Base-by-base conservation (phyloP, 2,329 filamentous ascomycete genomes). In the Lecanicillium sp. region DNA sequence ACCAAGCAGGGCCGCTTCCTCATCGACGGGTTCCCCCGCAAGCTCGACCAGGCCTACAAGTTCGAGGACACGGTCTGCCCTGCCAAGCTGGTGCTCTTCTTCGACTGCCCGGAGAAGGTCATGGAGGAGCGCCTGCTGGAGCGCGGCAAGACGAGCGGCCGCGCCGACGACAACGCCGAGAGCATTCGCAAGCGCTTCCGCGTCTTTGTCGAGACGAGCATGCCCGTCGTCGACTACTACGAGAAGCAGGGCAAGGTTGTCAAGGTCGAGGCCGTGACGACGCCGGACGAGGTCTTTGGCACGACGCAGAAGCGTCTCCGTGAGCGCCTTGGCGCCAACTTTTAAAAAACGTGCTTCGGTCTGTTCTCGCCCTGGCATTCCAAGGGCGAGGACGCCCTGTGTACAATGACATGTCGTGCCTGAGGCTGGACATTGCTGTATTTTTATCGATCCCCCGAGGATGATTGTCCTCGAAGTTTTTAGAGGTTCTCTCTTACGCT, bases 121-220 rank as follows among this genome's bases (percentile, higher is more conserved):
- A 93, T 98, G 88, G 79, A 91, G 73, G 69, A 77, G 61, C 79
- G 91, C 24, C 72, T 98, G 56, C 70, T 97, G 55, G 85, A 95
- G 72, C 79, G 91, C 43, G 93, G 91, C 53, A 87, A 95, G 82
- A 97, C 91, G 14, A 90, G 86, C 62, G 93, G 93, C 35, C 79
- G 93, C 55, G 74, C 85, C 43, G 93, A 98, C 67, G 93, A 98
- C 71, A 98, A 98, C 65, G 85, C 83, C 48, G 93, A 95, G 70
- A 90, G 84, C 61, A 98, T 97, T 67, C 85, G 87, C 73, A 98
- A 98, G 83, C 81, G 93, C 49, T 98, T 98, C 77, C 83, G 82
- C 63, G 90, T 86, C 4, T 98, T 97, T 63, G 74, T 94, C 59
- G 90, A 97, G 69, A 95, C 90, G 2, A 95, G 89, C 70, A 96